Evolutionary conservation across 805 yeast genomes (phyloP), one percentile per base, ranked within the genome.

Genomic region (Pichia eremophila): DNA sequence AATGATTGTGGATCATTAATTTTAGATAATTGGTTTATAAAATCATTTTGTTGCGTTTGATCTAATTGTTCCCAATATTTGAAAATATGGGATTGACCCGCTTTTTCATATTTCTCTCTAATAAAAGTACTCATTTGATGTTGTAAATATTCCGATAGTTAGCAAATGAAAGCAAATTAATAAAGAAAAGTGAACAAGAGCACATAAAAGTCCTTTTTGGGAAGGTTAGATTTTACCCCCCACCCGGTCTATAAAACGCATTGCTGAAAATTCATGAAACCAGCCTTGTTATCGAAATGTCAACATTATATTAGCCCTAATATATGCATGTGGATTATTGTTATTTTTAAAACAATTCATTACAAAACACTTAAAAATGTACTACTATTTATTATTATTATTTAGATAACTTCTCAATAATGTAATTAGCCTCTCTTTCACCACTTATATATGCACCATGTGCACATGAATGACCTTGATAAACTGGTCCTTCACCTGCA

Each of bases 401-500:
- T 36, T 46, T 40, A 36, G 39, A 41, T 27, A 49, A 12, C 32
- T 35, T 46, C 5, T 18, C 32, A 22, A 27, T 10, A 39, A 49
- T 49, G 7, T 34, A 19, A 8, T 51, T 47, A 4, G 78, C 80
- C 43, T 74, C 79, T 49, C 77, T 61, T 18, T 54, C 52, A 6
- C 81, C 81, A 55, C 79, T 74, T 35, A 61, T 48, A 54, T 72
- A 76, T 0, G 81, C 81, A 1, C 81, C 81, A 53, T 77, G 79
- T 5, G 74, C 78, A 58, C 78, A 73, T 2, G 78, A 77, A 19
- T 72, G 71, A 2, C 79, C 81, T 42, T 75, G 79, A 47, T 62
- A 57, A 39, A 67, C 63, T 25, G 78, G 71, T 46, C 74, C 78
- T 54, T 76, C 81, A 8, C 81, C 81, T 0, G 80, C 81, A 65